Conservation (phyloP, 2,329 filamentous ascomycete species). For the Penicillium polonicum region DNA sequence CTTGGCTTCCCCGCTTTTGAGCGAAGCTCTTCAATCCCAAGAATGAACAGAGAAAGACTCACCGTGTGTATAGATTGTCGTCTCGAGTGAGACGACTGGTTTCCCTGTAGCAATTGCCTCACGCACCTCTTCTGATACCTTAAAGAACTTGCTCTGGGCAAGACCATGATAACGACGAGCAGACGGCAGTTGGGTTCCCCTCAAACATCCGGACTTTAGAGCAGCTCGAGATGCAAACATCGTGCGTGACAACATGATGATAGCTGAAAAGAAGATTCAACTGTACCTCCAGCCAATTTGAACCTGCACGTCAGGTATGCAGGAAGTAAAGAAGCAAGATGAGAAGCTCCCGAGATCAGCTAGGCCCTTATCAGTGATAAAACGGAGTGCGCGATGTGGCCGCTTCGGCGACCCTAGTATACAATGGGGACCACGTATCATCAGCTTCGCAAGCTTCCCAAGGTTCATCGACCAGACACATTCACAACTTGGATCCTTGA, state of each 20-base stretch:
- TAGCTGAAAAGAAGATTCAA: not conserved
- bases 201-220: slow-evolving; percentile 20
- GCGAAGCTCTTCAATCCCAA: not conserved
- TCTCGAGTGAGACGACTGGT: slow-evolving; percentile 89
- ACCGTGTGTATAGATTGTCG: slow-evolving; percentile 96
- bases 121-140: slow-evolving; percentile 76
- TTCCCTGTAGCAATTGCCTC: slow-evolving; percentile 71
- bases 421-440: slow-evolving; percentile 40
- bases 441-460: slow-evolving; percentile 26
- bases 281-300: not conserved
- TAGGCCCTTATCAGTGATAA: slow-evolving; percentile 22
- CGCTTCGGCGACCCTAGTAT: slow-evolving; percentile 36
- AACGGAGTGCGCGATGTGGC: slow-evolving; percentile 35
- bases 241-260: slow-evolving; percentile 6
- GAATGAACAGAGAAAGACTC: slow-evolving; percentile 13
- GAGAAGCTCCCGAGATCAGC: slow-evolving; percentile 17
- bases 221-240: slow-evolving; percentile 27
- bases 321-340: slow-evolving; percentile 15
- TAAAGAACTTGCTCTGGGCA: slow-evolving; percentile 55
- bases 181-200: slow-evolving; percentile 15
- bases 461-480: slow-evolving; percentile 12
- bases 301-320: not conserved
- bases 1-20: slow-evolving; percentile 2
- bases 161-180: slow-evolving; percentile 31
- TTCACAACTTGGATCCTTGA: slow-evolving; percentile 12